Evolutionary conservation across 2,329 filamentous ascomycete genomes (phyloP).

Genomic region (Zymoseptoria tritici): DNA sequence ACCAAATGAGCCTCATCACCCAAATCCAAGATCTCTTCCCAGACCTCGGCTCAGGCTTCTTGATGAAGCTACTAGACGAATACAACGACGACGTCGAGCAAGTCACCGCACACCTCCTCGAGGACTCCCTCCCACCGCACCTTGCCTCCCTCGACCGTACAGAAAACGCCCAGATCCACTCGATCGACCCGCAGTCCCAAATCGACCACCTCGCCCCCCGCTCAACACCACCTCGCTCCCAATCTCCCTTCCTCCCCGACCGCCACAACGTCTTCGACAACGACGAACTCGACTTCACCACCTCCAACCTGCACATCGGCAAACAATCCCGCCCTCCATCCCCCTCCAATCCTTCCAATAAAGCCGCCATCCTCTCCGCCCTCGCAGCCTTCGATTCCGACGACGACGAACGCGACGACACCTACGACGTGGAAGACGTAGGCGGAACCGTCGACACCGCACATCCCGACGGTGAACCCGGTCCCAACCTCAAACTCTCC

Average conservation of each 20-base stretch:
- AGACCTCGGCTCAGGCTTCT: constrained; percentile 73
- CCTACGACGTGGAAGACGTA: constrained; percentile 87
- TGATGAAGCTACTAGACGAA: constrained; percentile 70
- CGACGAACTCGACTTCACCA: constrained; percentile 69
- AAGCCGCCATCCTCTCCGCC: constrained; percentile 80
- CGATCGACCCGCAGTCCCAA: constrained; percentile 13
- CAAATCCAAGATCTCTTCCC: constrained; percentile 94
- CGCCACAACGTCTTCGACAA: constrained; percentile 72
- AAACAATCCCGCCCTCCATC: constrained; percentile 46
- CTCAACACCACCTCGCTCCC: constrained; percentile 37
- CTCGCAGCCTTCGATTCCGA: constrained; percentile 85
- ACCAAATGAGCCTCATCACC: constrained; percentile 75
- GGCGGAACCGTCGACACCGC: constrained; percentile 74
- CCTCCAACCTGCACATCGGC: constrained; percentile 68
- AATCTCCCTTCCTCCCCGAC: constrained; percentile 35
- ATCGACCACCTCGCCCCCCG: constrained; percentile 47
- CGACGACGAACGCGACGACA: constrained; percentile 94
- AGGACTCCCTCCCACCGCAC: constrained; percentile 64
- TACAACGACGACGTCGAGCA: constrained; percentile 71
- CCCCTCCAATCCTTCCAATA: constrained; percentile 51
- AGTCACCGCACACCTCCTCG: constrained; percentile 73
- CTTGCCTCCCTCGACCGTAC: constrained; percentile 57
- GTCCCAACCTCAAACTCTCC: constrained; percentile 34
- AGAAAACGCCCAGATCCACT: constrained; percentile 50
- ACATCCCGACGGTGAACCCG: constrained; percentile 44